Percentiles rank a stretch among this genome's conserved stretches.
Conservation (phyloP, 768 basidiomycete genomes). For the Lepiota venenata region DNA sequence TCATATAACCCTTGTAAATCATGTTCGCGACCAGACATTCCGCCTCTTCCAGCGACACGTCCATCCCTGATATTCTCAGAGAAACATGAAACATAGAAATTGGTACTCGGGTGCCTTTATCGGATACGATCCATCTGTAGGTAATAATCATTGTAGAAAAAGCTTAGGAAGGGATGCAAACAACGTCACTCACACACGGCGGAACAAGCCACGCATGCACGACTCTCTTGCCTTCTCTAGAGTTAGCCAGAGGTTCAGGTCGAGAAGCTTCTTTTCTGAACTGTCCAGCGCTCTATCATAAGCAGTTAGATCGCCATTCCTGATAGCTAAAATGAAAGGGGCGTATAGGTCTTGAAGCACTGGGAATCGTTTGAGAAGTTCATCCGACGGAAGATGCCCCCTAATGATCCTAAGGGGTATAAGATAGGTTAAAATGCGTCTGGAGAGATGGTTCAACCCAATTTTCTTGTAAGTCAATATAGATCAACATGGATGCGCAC, state of each 20-base stretch:
- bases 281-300: conserved; percentile 78
- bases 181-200: conserved; percentile 55
- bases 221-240: conserved; percentile 87
- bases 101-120: conserved; percentile 75
- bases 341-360: conserved; percentile 67
- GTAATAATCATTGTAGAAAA: neutral
- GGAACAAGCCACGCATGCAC: conserved; percentile 80
- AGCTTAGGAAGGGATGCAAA: neutral
- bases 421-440: conserved; percentile 88
- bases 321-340: conserved; percentile 81
- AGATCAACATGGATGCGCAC: conserved; percentile 37
- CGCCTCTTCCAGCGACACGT: conserved; percentile 75
- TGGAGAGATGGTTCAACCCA: conserved; percentile 24
- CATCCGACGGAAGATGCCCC: conserved; percentile 78
- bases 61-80: conserved; percentile 64
- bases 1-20: conserved; percentile 90
- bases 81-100: conserved; percentile 80
- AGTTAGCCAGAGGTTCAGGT: conserved; percentile 82
- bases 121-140: conserved; percentile 73
- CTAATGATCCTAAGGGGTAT: conserved; percentile 86
- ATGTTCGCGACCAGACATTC: conserved; percentile 94
- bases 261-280: conserved; percentile 73
- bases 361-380: conserved; percentile 71
- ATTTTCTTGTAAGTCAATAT: neutral
- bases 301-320: conserved; percentile 67